Evolutionary conservation across 2,329 filamentous ascomycete species (phyloP), one percentile per base, ranked within the genome.

Genomic region (Colletotrichum sp.): DNA sequence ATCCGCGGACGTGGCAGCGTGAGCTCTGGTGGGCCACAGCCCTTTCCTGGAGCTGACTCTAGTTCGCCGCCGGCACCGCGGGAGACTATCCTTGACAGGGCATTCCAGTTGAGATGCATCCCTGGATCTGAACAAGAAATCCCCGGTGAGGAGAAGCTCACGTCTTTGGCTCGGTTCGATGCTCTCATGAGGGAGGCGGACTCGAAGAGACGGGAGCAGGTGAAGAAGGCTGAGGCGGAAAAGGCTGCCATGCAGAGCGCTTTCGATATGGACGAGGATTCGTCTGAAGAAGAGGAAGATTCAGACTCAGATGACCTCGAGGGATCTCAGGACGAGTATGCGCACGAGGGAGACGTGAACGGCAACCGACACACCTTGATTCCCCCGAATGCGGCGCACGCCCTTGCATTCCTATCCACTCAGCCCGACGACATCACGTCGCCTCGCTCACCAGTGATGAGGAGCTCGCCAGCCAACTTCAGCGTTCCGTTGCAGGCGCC

Each of bases 81-180:
- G 18, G 92, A 94, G 82, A 93, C 92, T 0, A 93, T 94, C 67
- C 82, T 93, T n/a, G 92, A 94, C 80, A 85, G 92, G 52, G 92
- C 92, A 0, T 93, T 94, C 79, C 91, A 92, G 78, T 83, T 93
- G 83, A 87, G 90, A 10, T 91, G 86, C 73, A 92, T 93, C 39
- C 92, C 92, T 18, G 92, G 92, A 7, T 90, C 90, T 4, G 91
- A 92, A 13, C 83, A 84, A 9, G 86, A 89, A 66, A 78, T 87
- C 3, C 87, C 89, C 1, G 91, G 91, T 6, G 91, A 92, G 76
- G 91, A 93, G 78, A 92, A 93, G 74, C 84, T 93, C 18, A 93
- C 89, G 78, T 93, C 92, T 1, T 86, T 93, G 36, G 92, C 92
- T 12, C 87, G 91, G 26, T 94, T 93, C 70, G 92, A 93, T 69